Base-by-base conservation (phyloP, 176 grass and related monocot species). In the Hordeum marinum region DNA sequence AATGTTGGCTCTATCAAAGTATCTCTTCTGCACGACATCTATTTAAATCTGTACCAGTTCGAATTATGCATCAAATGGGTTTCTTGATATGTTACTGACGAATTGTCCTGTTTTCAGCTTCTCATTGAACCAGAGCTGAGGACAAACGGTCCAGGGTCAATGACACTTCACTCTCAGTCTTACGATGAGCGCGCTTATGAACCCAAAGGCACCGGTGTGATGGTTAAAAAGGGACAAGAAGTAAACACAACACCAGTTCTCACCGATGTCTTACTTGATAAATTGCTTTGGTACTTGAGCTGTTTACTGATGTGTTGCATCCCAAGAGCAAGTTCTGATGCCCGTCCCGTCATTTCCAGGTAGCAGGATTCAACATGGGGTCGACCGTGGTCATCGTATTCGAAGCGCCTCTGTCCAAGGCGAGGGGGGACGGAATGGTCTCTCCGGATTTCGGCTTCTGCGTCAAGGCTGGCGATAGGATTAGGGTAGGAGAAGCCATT, bases 1-100 rank as follows among this genome's bases (percentile, higher is more conserved):
- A 94, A 91, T 89, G 88, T 94, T 76, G 94, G 94, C 20, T 97
- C 92, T 40, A 89, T 97, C 84, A 92, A 92, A 85, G 92, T 94
- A 78, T 26, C 41, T 59, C 42, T 55, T 68, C 11, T 81, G 63
- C 29, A 68, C 32, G 39, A 11, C 59, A 64, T 80, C 5, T 64
- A 39, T 32, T n/a, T 18, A 67, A 25, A 36, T 59, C 5, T 15
- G 68, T n/a, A 43, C 34, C 9, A 36, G 54, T 23, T 10, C 7
- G 9, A 64, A 24, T 15, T 35, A 73, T 25, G 26, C 36, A 21
- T 25, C 10, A 23, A 24, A 25, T 69, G 36, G n/a, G 24, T 60
- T 70, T 27, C 11, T 54, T 12, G 9, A 52, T 11, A 36, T 52
- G 21, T 27, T 72, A 24, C 25, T 31, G 2, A 63, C 7, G 23